A percentile compares a stretch with the other conserved stretches of the same genome.
Conservation (phyloP, 2,329 filamentous ascomycete genomes). For the Exophiala alcalophila region DNA sequence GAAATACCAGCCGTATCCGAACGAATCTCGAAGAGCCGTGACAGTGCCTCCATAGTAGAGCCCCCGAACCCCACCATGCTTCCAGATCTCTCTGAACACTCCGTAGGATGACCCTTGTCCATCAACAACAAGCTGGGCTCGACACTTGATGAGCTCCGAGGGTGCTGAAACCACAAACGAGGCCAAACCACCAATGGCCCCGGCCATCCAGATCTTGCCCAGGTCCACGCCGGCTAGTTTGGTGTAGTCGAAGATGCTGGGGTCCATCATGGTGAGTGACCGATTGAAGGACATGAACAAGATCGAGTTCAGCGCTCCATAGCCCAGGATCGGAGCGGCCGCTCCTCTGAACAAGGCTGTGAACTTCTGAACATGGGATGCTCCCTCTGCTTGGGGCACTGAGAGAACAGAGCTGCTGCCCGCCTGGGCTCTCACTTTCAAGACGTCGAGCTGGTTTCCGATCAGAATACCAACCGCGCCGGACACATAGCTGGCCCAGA, state of each 20-base stretch:
- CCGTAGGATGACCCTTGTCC: conserved; percentile 57
- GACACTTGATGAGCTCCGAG: conserved; percentile 87
- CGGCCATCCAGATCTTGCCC: conserved; percentile 71
- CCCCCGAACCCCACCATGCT: conserved; percentile 60
- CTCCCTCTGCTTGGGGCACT: conserved; percentile 1
- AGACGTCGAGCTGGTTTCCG: conserved; percentile 77
- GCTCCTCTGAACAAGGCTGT: conserved; percentile 53
- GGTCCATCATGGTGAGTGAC: conserved; percentile 61
- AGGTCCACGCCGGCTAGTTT: conserved; percentile 50
- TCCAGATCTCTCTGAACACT: conserved; percentile 62
- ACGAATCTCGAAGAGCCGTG: conserved; percentile 76
- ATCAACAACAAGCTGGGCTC: conserved; percentile 64
- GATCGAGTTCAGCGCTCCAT: conserved; percentile 85
- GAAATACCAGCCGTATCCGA: conserved; percentile 98
- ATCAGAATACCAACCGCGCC: conserved; percentile 83
- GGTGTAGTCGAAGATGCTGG: conserved; percentile 43
- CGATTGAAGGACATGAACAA: conserved; percentile 91
- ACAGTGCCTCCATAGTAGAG: conserved; percentile 78
- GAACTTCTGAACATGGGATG: conserved; percentile 14
- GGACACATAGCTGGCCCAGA: conserved; percentile 89
- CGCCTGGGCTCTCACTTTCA: conserved; percentile 80
- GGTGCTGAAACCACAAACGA: conserved; percentile 84
- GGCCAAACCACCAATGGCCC: conserved; percentile 75
- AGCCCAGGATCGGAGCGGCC: conserved; percentile 81
- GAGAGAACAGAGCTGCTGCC: conserved; percentile 32